Percentiles rank a stretch among this genome's conserved stretches.
Conservation (phyloP, 2,329 filamentous ascomycete genomes). For the Furcasterigmium sp. region DNA sequence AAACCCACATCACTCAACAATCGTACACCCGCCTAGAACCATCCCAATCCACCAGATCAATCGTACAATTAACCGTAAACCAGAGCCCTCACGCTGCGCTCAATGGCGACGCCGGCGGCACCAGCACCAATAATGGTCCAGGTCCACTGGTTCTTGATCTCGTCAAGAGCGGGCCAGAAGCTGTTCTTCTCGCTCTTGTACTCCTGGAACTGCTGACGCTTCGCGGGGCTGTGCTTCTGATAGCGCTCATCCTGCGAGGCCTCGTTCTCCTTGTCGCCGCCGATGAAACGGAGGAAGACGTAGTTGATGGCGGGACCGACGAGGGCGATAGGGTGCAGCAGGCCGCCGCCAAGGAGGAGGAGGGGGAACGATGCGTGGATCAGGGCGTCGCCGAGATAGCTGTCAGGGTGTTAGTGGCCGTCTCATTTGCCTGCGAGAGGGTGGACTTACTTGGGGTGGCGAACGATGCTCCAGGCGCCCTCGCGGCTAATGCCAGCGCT, state of each 20-base stretch:
- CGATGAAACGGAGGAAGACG: constrained; percentile 49
- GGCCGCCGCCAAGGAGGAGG: constrained; percentile 47
- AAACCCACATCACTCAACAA: no score
- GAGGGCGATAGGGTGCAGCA: constrained; percentile 48
- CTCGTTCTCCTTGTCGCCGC: constrained; percentile 52
- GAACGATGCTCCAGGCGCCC: constrained; percentile 57
- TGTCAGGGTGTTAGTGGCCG: constrained; percentile 16
- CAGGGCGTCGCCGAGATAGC: constrained; percentile 56
- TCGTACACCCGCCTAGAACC: no score
- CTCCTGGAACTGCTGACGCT: constrained; percentile 45
- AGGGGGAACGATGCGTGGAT: constrained; percentile 55
- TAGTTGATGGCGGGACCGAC: constrained; percentile 55
- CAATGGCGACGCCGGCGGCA: constrained; percentile 39
- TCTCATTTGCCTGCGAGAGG: background rate
- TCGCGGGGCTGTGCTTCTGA: constrained; percentile 39
- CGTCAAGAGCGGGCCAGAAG: constrained; percentile 49
- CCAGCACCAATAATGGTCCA: constrained; percentile 47
- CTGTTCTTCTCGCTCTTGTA: constrained; percentile 52
- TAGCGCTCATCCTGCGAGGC: constrained; percentile 47
- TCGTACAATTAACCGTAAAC: no score
- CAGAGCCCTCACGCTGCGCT: constrained; percentile 18
- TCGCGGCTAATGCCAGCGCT: constrained; percentile 31
- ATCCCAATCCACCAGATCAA: no score
- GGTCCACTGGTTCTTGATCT: constrained; percentile 50
- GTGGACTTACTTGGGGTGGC: constrained; percentile 54